phyloP scores from a whole-genome alignment of 768 basidiomycete genomes.

The Rhodotorula paludigena region DNA sequence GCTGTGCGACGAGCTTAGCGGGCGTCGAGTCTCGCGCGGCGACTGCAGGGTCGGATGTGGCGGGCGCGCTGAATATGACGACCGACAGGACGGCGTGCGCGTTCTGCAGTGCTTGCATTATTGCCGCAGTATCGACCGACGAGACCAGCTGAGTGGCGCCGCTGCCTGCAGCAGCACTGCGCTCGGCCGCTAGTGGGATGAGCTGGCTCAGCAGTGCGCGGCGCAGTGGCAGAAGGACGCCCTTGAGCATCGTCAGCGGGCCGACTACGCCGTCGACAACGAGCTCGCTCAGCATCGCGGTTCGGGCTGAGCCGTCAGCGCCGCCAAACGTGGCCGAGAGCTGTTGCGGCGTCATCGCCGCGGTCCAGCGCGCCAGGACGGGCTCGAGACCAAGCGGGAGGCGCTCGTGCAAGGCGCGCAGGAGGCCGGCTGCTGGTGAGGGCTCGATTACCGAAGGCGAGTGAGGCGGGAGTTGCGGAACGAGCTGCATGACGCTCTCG shows the following conservation, averaged over 20 bases:
- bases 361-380: constrained; percentile 9
- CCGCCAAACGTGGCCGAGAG: constrained; percentile 15
- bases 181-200: background rate
- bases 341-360: background rate
- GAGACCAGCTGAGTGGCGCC: background rate
- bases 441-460: background rate
- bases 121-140: background rate
- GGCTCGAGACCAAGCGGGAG: constrained; percentile 1
- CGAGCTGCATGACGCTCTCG: constrained; percentile 17
- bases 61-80: background rate
- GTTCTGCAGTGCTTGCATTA: background rate
- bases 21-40: background rate
- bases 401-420: constrained; percentile 17
- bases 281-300: constrained; percentile 6
- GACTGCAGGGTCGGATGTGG: background rate
- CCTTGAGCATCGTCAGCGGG: background rate
- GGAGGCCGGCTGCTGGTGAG: background rate
- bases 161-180: too few relatives aligned
- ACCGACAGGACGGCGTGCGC: background rate
- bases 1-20: background rate
- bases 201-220: background rate
- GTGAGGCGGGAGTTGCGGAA: background rate
- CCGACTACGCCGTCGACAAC: constrained; percentile 14
- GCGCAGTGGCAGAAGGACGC: constrained; percentile 11
- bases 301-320: background rate